Base-by-base conservation (phyloP, 768 basidiomycete species). In the Mycena rebaudengoi region DNA sequence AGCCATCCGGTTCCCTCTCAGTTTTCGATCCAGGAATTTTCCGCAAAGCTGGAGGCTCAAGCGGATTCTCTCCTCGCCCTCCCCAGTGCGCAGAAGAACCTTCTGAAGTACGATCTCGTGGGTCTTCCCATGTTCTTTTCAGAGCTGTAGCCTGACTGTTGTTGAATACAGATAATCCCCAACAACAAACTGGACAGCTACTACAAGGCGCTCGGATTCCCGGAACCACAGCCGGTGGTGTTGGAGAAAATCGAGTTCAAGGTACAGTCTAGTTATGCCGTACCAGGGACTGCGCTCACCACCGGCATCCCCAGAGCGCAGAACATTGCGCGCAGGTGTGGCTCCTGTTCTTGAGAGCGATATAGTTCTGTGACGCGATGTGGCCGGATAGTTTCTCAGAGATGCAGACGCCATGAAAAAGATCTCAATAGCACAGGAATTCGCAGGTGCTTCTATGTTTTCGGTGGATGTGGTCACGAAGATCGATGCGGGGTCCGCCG, bases 151-250 rank as follows among this genome's bases (percentile, higher is more conserved):
- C 18, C 48, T 49, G 43, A 23, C 4, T 44, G 29, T 30, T n/a
- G 29, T 49, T 32, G 29, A 33, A 49, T 20, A 20, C 18, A 49
- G 48, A 49, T 49, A 21, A 49, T 49, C 48, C 48, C 48, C 26
- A 49, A 49, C 48, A 49, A 49, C 48, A 49, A 49, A 49, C 18
- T 49, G 48, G 48, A 49, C 29, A 49, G 18, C 48, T 49, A n/a
- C 48, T 49, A 30, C 28, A 49, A 30, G 48, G 48, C 48, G 48
- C 48, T 49, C 48, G 48, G 48, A 49, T 49, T 49, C 25, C 48
- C 48, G 48, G 48, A 49, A 30, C 48, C 29, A 49, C 48, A 32
- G 28, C 46, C 48, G 8, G 48, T 49, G 48, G 48, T 49, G 28
- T 30, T 49, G 48, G 28, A 6, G 29, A 49, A 49, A 32, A 49